Percentiles rank a stretch among this genome's conserved stretches.
phyloP scores from a whole-genome alignment of 2,329 filamentous ascomycete genomes.

The Sporothrix variecibatus region DNA sequence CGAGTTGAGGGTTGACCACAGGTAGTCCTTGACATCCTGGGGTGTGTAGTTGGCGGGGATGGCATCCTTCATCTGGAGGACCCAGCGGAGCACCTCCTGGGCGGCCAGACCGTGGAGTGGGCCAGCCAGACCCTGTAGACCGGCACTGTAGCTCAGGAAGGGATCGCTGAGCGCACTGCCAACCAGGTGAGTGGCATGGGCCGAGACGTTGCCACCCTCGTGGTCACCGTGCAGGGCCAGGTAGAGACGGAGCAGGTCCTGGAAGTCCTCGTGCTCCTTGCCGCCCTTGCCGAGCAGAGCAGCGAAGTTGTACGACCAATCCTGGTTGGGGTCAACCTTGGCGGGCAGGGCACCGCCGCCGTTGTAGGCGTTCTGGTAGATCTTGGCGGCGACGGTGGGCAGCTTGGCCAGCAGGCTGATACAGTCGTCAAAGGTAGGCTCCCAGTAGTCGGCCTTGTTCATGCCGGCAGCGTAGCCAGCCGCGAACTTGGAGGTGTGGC shows the following conservation, averaged over 20 bases:
- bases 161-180: conserved; percentile 92
- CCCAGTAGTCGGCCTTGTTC: conserved; percentile 98
- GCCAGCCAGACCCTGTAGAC: conserved; percentile 92
- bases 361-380: conserved; percentile 89
- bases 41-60: conserved; percentile 79
- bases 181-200: conserved; percentile 91
- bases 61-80: conserved; percentile 88
- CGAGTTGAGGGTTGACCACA: conserved; percentile 91
- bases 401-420: conserved; percentile 95
- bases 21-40: conserved; percentile 81
- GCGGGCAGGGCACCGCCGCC: conserved; percentile 73
- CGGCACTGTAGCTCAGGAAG: conserved; percentile 94
- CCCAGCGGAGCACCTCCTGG: conserved; percentile 96
- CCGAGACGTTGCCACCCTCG: conserved; percentile 96
- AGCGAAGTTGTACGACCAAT: conserved; percentile 99
- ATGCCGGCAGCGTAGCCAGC: conserved; percentile 89
- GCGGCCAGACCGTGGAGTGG: conserved; percentile 88
- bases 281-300: conserved; percentile 91
- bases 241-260: conserved; percentile 91
- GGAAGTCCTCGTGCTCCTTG: conserved; percentile 87
- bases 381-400: conserved; percentile 93
- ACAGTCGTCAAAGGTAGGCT: conserved; percentile 93
- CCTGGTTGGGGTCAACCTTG: conserved; percentile 77
- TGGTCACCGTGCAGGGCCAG: conserved; percentile 96
- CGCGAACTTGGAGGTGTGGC: conserved; percentile 91